Evolutionary conservation across 192 early-diverging fungal species (phyloP).

Genomic region (Geranomyces michiganensis): DNA sequence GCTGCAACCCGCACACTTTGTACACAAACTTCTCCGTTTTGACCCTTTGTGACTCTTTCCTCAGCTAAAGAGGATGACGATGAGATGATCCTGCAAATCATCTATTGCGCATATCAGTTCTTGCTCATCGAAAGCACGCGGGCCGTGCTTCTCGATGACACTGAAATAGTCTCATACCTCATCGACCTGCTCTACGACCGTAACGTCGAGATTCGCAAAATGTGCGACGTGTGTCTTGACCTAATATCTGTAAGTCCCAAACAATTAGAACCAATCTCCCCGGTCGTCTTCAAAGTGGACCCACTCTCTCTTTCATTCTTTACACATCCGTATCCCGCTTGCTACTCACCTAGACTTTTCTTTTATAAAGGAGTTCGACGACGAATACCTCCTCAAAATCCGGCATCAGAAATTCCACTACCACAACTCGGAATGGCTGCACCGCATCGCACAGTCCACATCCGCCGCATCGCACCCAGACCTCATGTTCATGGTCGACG

Average conservation of each 20-base stretch:
- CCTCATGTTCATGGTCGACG: background rate
- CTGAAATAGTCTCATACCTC: slow-evolving; percentile 59
- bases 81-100: slow-evolving; percentile 64
- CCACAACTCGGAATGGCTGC: slow-evolving; percentile 63
- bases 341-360: background rate
- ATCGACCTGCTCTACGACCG: slow-evolving; percentile 65
- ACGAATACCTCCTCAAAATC: slow-evolving; percentile 57
- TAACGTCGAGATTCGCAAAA: slow-evolving; percentile 56
- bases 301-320: too few relatives aligned
- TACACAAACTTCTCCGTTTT: background rate
- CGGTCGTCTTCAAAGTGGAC: background rate
- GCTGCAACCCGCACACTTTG: too few relatives aligned
- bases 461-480: slow-evolving; percentile 18
- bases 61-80: slow-evolving; percentile 65
- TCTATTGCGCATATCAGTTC: slow-evolving; percentile 59
- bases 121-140: slow-evolving; percentile 49
- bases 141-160: slow-evolving; percentile 44
- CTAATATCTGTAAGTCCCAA: slow-evolving; percentile 51
- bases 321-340: background rate
- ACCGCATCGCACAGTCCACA: slow-evolving; percentile 44
- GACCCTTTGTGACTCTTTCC: background rate
- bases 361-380: slow-evolving; percentile 53
- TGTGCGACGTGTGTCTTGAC: slow-evolving; percentile 61
- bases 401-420: slow-evolving; percentile 59
- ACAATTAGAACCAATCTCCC: slow-evolving; percentile 13